A percentile compares a stretch with the other conserved stretches of the same genome.
Conservation (phyloP, 2,329 filamentous ascomycete species). For the Paecilomyces niveus region DNA sequence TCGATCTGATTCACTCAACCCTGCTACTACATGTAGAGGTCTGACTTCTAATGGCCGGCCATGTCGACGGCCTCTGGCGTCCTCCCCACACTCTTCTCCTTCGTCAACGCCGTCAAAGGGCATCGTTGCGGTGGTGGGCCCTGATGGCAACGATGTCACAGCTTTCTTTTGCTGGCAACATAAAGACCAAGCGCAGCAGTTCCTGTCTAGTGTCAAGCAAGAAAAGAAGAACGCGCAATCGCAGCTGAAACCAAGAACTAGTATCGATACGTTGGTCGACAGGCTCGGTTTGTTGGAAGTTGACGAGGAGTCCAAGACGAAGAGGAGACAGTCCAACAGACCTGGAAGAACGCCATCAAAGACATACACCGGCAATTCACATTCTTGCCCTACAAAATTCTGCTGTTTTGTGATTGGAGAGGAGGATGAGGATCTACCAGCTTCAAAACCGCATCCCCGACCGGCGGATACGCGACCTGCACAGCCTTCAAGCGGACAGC, state of each 20-base stretch:
- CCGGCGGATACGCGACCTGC: conserved; percentile 4
- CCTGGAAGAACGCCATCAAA: conserved; percentile 4
- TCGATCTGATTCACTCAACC: conserved; percentile 78
- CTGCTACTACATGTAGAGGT: conserved; percentile 77
- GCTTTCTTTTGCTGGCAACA: conserved; percentile 87
- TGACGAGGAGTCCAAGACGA: conserved; percentile 26
- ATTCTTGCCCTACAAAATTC: conserved; percentile 9
- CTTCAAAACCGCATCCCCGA: conserved; percentile 16
- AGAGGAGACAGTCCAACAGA: conserved; percentile 13
- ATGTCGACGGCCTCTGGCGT: conserved; percentile 65
- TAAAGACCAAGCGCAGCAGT: conserved; percentile 66
- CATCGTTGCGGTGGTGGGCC: conserved; percentile 20
- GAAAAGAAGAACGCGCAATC: conserved; percentile 2
- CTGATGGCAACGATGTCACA: conserved; percentile 19
- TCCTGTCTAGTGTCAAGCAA: conserved; percentile 9
- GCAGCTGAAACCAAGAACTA: conserved; percentile 58
- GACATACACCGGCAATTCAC: conserved; percentile 9
- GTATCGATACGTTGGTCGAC: conserved; percentile 80
- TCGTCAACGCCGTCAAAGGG: conserved; percentile 2
- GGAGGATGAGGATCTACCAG: conserved; percentile 19
- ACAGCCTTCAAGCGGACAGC: conserved; percentile 1
- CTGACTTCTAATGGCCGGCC: conserved; percentile 75
- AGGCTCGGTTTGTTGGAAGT: conserved; percentile 68
- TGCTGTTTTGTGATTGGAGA: conserved; percentile 28
- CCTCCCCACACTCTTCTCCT: conserved; percentile 23